These are phyloP conservation scores for Hyphochytrium catenoides DNA, from an alignment of 352 stramenopile species.

Conservation along the genomic window DNA sequence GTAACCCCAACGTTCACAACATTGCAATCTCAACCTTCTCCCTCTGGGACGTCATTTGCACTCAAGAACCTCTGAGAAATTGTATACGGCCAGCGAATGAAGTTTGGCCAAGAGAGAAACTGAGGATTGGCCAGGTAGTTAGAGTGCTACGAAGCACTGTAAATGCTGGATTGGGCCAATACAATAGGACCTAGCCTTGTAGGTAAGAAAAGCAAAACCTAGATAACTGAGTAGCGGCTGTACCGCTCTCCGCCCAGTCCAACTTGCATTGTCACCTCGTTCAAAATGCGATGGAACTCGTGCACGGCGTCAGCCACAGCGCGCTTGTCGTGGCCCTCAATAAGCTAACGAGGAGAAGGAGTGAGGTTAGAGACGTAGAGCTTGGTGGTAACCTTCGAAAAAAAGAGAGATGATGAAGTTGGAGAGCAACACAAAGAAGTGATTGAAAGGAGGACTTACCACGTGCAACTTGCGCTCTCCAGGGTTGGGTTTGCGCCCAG, in stretches of 20 bases:
- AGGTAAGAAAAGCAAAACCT: slow-evolving; percentile 7
- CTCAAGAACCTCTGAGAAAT: too few species aligned
- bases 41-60: background rate
- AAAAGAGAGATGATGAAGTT: background rate
- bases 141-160: too few species aligned
- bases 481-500: slow-evolving; percentile 47
- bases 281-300: slow-evolving; percentile 58
- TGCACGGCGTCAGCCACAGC: slow-evolving; percentile 42
- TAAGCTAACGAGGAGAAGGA: too few species aligned
- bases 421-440: background rate
- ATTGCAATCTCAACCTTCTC: background rate
- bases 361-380: background rate
- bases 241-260: slow-evolving; percentile 40
- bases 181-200: background rate
- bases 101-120: too few species aligned
- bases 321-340: slow-evolving; percentile 36
- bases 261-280: slow-evolving; percentile 65
- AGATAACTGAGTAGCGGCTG: slow-evolving; percentile 68
- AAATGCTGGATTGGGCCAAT: slow-evolving; percentile 1
- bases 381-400: background rate
- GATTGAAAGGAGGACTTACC: slow-evolving; percentile 15
- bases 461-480: slow-evolving; percentile 67
- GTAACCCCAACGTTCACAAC: background rate
- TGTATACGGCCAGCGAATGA: too few species aligned
- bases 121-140: too few species aligned